A percentile compares a stretch with the other conserved stretches of the same genome.
Evolutionary conservation across 352 stramenopile genomes (phyloP).

Genomic region (Phytophthora chlamydospora): DNA sequence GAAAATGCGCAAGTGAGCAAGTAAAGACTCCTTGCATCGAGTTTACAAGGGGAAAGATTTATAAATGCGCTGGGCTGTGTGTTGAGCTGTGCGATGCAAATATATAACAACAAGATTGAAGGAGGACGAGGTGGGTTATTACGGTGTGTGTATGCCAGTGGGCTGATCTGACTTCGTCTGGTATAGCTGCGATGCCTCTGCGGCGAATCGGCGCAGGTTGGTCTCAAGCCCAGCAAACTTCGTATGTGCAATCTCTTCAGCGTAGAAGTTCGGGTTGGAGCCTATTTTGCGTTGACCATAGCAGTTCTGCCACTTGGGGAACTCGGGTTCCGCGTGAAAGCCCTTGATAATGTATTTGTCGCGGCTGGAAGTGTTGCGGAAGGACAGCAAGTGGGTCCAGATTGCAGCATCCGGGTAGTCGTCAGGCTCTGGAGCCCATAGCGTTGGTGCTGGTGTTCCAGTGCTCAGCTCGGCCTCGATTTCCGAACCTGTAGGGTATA

Average conservation of each 20-base stretch:
- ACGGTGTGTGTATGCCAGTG: too few species aligned
- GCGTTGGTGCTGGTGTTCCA: slow-evolving; percentile 12
- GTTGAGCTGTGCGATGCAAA: slow-evolving; percentile 1
- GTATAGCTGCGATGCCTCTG: too few species aligned
- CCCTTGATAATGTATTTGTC: slow-evolving; percentile 52
- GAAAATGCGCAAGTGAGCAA: slow-evolving; percentile 35
- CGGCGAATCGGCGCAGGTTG: too few species aligned
- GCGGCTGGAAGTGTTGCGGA: slow-evolving; percentile 43
- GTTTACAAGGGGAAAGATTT: slow-evolving; percentile 1
- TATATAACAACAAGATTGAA: slow-evolving; percentile 10
- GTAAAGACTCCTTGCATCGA: not conserved
- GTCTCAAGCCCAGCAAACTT: too few species aligned
- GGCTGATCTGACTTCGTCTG: too few species aligned
- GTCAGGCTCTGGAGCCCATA: slow-evolving; percentile 15
- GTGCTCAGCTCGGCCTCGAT: slow-evolving; percentile 4
- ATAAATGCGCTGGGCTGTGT: not conserved
- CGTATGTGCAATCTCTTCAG: too few species aligned
- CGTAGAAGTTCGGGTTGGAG: not conserved
- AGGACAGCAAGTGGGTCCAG: slow-evolving; percentile 65
- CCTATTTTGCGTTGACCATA: slow-evolving; percentile 39
- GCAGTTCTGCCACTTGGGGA: slow-evolving; percentile 52
- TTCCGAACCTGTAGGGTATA: too few species aligned
- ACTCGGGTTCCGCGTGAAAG: slow-evolving; percentile 36
- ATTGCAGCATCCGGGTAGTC: slow-evolving; percentile 48
- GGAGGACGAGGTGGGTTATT: too few species aligned